Evolutionary conservation across 176 grass and related monocot species (phyloP).

Genomic region (Carex pumila): DNA sequence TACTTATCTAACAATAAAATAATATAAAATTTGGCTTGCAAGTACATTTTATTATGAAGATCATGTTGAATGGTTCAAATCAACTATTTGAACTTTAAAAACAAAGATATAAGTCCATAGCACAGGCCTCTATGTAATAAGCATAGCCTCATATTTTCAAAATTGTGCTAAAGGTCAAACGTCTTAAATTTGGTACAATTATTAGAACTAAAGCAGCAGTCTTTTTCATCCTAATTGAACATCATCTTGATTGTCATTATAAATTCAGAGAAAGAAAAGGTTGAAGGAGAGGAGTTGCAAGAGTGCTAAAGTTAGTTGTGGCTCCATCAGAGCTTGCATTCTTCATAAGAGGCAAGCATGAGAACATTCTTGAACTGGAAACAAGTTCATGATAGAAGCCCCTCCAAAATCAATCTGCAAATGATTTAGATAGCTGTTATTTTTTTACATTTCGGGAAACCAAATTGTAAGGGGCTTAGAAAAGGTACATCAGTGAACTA

Average conservation of each 20-base stretch:
- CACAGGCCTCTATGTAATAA: too few species aligned
- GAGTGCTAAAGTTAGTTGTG: conserved; percentile 80
- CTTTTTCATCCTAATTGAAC: too few species aligned
- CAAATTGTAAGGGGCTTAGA: neutral
- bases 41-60: too few species aligned
- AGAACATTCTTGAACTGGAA: conserved; percentile 57
- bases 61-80: too few species aligned
- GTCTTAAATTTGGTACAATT: conserved; percentile 8
- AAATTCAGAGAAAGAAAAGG: conserved; percentile 81
- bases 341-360: conserved; percentile 65
- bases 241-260: neutral
- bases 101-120: too few species aligned
- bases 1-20: too few species aligned
- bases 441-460: conserved; percentile 13
- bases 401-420: neutral
- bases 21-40: too few species aligned
- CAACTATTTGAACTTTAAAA: too few species aligned
- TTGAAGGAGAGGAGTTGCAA: conserved; percentile 93
- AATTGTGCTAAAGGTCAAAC: neutral
- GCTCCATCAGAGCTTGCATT: conserved; percentile 57
- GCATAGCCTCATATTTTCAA: neutral
- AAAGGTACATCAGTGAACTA: conserved; percentile 16
- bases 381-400: conserved; percentile 31
- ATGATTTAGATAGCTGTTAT: conserved; percentile 3
- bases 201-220: neutral